Evolutionary conservation across 164 flowering plant genomes (phyloP).

Genomic region (Kingdonia uniflora): DNA sequence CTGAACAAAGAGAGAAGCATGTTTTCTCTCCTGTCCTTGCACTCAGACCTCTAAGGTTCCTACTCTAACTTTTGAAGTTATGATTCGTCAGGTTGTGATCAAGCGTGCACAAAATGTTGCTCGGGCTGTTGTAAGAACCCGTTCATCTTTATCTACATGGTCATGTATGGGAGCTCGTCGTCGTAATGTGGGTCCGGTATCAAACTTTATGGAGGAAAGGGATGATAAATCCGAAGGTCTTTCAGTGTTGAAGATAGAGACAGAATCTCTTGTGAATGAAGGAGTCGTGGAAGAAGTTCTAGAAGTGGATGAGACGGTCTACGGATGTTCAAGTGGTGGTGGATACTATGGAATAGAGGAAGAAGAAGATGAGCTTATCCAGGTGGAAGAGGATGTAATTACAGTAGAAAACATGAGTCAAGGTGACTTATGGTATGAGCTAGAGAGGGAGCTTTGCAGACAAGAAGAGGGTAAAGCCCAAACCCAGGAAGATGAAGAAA

Average conservation of each 20-base stretch:
- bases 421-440: conserved; percentile 72
- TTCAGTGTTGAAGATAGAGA: conserved; percentile 24
- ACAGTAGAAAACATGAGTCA: conserved; percentile 51
- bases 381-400: too few species aligned
- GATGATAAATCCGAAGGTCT: conserved; percentile 32
- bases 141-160: conserved; percentile 74
- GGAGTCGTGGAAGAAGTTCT: conserved; percentile 9
- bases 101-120: conserved; percentile 89
- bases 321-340: conserved; percentile 21
- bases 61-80: too few species aligned
- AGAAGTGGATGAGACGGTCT: conserved; percentile 14
- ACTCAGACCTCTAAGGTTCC: too few species aligned
- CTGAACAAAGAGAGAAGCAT: too few species aligned
- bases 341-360: conserved; percentile 47
- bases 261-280: conserved; percentile 30
- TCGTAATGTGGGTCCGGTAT: conserved; percentile 29
- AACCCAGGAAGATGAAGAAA: conserved; percentile 62
- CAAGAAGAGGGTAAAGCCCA: conserved; percentile 26
- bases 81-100: conserved; percentile 59
- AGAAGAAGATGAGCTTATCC: too few species aligned
- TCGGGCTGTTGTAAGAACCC: conserved; percentile 76
- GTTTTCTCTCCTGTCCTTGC: too few species aligned
- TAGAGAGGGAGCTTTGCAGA: conserved; percentile 72
- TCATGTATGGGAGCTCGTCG: conserved; percentile 91
- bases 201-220: conserved; percentile 28